Evolutionary conservation across 108 stramenopile genomes (phyloP), one percentile per base, ranked within the genome.

Genomic region (Chaetoceros tenuissimus): DNA sequence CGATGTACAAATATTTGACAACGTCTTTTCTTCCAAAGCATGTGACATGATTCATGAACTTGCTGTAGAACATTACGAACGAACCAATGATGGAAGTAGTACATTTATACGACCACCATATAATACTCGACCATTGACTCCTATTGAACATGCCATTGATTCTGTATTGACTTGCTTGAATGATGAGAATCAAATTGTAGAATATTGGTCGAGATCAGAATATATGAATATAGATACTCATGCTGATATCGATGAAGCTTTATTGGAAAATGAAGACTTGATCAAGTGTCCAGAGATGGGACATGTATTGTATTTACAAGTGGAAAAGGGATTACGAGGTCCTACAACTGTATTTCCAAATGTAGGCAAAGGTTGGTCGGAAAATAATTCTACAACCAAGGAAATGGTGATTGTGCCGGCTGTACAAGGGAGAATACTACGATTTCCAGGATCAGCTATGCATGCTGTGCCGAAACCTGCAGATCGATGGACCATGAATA

Each of bases 151-250:
- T 28, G 78, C 77, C 0, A 60, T 82, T 3, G 72, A 76, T 53
- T 59, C 69, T 0, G 51, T 64, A 24, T 54, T 82, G 17, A 55
- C 30, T 0, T 51, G 67, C 24, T 34, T 79, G 18, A 64, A 65
- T n/a, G 77, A 82, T 30, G 63, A 60, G 10, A 53, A 55, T 16
- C 45, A 60, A 18, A 60, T 72, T 20, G 79, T 80, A 0, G 82
- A 80, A 51, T 84, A 84, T 57, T 83, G 81, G 81, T 74, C 73
- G 43, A 59, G 81, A 5, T 30, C 70, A 18, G 69, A 70, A 19
- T 71, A 79, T 50, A 59, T 83, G 13, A 74, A 83, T 53, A 61
- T 83, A n/a, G 81, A 83, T 57, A 78, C 70, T 25, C 81, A 83
- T 59, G 64, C 75, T 2, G 81, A 83, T 59, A 71, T 83, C 31